Percentiles rank a stretch among this genome's conserved stretches.
Conservation (phyloP, 179 eudicot species). For the Drosera spatulata region DNA sequence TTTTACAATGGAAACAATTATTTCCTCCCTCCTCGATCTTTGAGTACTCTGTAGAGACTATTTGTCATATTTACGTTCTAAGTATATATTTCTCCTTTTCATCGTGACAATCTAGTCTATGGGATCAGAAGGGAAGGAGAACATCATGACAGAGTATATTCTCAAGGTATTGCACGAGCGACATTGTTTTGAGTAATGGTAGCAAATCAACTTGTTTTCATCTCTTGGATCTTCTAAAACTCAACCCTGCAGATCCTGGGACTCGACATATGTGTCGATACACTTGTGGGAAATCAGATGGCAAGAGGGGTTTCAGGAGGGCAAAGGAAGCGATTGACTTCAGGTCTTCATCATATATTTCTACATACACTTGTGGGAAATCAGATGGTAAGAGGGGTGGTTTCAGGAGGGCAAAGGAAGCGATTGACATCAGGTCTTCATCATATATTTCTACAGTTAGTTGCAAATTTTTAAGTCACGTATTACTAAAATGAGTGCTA, state of each 20-base stretch:
- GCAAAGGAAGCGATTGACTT: no score
- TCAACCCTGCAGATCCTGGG: slow-evolving; percentile 5
- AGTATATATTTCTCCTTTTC: background rate
- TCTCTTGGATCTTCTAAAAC: no score
- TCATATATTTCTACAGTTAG: background rate
- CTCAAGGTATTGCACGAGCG: background rate
- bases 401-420: slow-evolving; percentile 20
- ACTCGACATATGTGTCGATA: slow-evolving; percentile 15
- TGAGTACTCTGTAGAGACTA: background rate
- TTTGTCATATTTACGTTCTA: background rate
- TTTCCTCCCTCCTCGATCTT: no score
- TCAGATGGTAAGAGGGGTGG: slow-evolving; percentile 18
- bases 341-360: no score
- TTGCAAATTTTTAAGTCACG: background rate
- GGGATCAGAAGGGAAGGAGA: slow-evolving; percentile 1
- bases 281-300: no score
- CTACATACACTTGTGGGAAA: slow-evolving; percentile 17
- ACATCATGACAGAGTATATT: slow-evolving; percentile 2
- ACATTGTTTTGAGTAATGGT: no score
- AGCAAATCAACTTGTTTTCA: no score
- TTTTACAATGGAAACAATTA: no score
- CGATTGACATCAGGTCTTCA: slow-evolving; percentile 15
- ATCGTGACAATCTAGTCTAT: background rate
- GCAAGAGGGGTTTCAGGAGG: no score
- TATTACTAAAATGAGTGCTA: background rate